Conservation (phyloP, 805 yeast genomes). For the Sugiyamaella qingdaonensis region DNA sequence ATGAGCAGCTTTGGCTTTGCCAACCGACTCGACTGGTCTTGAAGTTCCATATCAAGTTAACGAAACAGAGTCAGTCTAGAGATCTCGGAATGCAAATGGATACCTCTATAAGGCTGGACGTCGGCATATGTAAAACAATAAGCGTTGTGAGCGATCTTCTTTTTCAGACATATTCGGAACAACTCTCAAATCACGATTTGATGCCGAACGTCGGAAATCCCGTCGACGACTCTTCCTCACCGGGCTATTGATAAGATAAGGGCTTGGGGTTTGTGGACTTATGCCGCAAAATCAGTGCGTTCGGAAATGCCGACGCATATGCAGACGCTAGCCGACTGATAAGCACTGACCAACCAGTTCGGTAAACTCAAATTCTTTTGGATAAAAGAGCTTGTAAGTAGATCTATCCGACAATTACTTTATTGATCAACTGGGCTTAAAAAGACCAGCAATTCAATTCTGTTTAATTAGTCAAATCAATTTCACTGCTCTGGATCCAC, state of each 20-base stretch:
- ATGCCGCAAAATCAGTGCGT: background rate
- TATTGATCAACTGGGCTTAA: too few relatives aligned
- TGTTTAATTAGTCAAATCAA: too few relatives aligned
- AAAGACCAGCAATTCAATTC: too few relatives aligned
- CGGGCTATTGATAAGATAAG: background rate
- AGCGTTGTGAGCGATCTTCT: too few relatives aligned
- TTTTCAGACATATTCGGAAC: too few relatives aligned
- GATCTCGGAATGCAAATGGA: background rate
- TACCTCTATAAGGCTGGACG: background rate
- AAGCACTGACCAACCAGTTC: background rate
- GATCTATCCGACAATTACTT: too few relatives aligned
- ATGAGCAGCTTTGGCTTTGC: constrained; percentile 12
- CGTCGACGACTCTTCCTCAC: background rate
- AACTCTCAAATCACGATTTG: background rate
- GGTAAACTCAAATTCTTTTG: background rate
- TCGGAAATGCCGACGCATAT: background rate
- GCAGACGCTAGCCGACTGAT: background rate
- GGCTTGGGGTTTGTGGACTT: background rate
- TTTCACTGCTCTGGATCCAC: background rate
- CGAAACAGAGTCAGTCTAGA: background rate
- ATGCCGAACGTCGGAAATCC: background rate
- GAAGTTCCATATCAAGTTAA: background rate
- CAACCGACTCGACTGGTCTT: constrained; percentile 15
- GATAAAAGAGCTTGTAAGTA: too few relatives aligned
- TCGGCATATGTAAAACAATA: too few relatives aligned